These are phyloP conservation scores for Quercus rubra DNA, from an alignment of 306 rosid species.

Conservation along the genomic window DNA sequence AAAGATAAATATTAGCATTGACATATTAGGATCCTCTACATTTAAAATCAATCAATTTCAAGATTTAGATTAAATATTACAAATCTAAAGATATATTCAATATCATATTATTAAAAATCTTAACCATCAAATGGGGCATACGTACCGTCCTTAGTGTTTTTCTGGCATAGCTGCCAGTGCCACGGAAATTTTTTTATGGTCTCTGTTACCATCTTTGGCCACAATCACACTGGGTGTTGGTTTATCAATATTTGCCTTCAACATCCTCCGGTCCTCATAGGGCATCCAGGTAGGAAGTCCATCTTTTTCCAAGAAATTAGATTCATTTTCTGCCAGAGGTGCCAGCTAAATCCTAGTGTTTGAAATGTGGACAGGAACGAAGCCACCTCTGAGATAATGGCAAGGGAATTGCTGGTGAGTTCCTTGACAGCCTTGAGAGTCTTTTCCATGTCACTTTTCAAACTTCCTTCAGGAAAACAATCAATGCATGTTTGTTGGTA, in stretches of 20 bases:
- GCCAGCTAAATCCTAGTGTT: constrained; percentile 15
- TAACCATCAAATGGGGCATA: too few species aligned
- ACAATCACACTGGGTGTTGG: constrained; percentile 74
- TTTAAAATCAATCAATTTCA: too few species aligned
- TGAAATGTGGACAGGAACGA: constrained; percentile 31
- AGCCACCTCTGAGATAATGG: constrained; percentile 43
- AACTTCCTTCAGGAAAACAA: constrained; percentile 62
- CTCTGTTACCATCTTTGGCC: constrained; percentile 69
- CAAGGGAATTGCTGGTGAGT: constrained; percentile 72
- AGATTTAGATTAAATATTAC: too few species aligned
- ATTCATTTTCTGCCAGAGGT: constrained; percentile 11
- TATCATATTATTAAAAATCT: too few species aligned
- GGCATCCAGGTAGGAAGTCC: constrained; percentile 60
- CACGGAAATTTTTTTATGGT: constrained; percentile 59
- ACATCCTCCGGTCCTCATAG: constrained; percentile 46
- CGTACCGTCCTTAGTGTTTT: constrained; percentile 56
- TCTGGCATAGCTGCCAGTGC: constrained; percentile 59
- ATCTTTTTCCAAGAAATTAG: constrained; percentile 27
- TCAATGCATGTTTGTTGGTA: constrained; percentile 72
- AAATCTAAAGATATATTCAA: too few species aligned
- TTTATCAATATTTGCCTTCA: constrained; percentile 48
- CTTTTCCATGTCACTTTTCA: constrained; percentile 36
- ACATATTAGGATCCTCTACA: too few species aligned
- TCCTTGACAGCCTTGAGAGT: constrained; percentile 37
- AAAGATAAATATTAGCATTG: background rate